A percentile compares a stretch with the other conserved stretches of the same genome.
Conservation (phyloP, 768 basidiomycete species). For the Baorangia bicolor region DNA sequence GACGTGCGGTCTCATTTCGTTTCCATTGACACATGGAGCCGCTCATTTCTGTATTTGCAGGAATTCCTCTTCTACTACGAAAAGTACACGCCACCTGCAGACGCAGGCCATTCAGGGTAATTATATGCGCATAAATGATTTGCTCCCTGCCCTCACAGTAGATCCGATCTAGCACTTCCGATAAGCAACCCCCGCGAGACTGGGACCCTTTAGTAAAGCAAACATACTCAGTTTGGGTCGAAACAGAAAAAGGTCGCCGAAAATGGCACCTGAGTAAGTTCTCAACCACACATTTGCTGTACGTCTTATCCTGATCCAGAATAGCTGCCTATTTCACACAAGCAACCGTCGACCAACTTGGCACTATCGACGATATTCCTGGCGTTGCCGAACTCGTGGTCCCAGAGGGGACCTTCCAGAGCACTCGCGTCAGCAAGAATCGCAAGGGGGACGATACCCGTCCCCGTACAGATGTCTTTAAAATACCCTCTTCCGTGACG, state of each 20-base stretch:
- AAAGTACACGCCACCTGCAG: slow-evolving; percentile 53
- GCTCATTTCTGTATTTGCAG: slow-evolving; percentile 38
- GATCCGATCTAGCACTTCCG: slow-evolving; percentile 32
- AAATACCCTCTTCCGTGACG: slow-evolving; percentile 31
- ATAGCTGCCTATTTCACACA: slow-evolving; percentile 85
- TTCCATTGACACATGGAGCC: not conserved
- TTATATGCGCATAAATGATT: slow-evolving; percentile 9
- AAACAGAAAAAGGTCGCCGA: slow-evolving; percentile 58
- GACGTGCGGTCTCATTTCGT: slow-evolving; percentile 51
- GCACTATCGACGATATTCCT: slow-evolving; percentile 67
- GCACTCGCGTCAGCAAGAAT: slow-evolving; percentile 58
- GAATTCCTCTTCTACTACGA: slow-evolving; percentile 88
- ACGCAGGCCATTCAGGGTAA: slow-evolving; percentile 45
- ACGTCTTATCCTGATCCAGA: slow-evolving; percentile 21
- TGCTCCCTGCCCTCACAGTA: slow-evolving; percentile 5
- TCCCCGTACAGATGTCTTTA: slow-evolving; percentile 32
- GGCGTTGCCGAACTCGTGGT: slow-evolving; percentile 59
- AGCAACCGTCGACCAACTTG: slow-evolving; percentile 65
- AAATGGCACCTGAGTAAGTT: slow-evolving; percentile 84
- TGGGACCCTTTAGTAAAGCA: slow-evolving; percentile 79
- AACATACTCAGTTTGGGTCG: slow-evolving; percentile 79
- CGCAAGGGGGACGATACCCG: slow-evolving; percentile 43
- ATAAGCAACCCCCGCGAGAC: slow-evolving; percentile 54
- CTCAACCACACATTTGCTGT: not conserved
- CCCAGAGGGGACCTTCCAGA: slow-evolving; percentile 66